Base-by-base conservation (phyloP, 2,329 filamentous ascomycete species). In the Bipolaris sorokiniana region DNA sequence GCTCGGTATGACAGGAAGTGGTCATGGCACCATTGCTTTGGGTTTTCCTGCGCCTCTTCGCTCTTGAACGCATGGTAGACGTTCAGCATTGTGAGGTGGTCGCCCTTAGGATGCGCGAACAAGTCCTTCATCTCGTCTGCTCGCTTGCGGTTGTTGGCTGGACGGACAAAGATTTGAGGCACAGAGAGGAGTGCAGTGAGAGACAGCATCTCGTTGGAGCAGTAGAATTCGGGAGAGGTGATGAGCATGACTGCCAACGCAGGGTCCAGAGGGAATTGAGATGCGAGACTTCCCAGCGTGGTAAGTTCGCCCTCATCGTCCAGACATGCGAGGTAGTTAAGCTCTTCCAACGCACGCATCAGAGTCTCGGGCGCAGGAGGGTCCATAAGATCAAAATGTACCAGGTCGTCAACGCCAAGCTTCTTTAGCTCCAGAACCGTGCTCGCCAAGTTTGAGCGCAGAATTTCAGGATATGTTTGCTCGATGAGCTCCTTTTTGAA, bases 301-400 rank as follows among this genome's bases (percentile, higher is more conserved):
- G 95, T 99, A 58, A 99, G 85, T 71, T 97, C 91, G 68, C 95
- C 95, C 65, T 99, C 94, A 69, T 99, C 95, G 71, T 99, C 93
- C 5, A 99, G 85, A 77, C 95, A 98, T 13, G 94, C 92, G 15
- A 99, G 85, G 76, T 97, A 99, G 78, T 99, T 99, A 54, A 99
- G 87, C 80, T 99, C 95, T 77, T 99, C 95, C 20, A 99, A 82
- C 3, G 95, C 95, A 66, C 96, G 88, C 94, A 99, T 99, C 78
- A 99, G 88, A 9, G 96, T 99, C 80, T 99, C 96, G 0, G 95
- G 96, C 1, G 96, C 94, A 0, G 95, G 95, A 22, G 95, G 95
- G 69, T 99, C 95, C 94, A 99, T 98, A 46, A 99, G 84, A 75
- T 99, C 96, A 73, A 99, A 99, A 79, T 99, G 95, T 10, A 99